A percentile compares a stretch with the other conserved stretches of the same genome.
Conservation (phyloP, 1,284 basidiomycete genomes). For the Puccinia novopanici region DNA sequence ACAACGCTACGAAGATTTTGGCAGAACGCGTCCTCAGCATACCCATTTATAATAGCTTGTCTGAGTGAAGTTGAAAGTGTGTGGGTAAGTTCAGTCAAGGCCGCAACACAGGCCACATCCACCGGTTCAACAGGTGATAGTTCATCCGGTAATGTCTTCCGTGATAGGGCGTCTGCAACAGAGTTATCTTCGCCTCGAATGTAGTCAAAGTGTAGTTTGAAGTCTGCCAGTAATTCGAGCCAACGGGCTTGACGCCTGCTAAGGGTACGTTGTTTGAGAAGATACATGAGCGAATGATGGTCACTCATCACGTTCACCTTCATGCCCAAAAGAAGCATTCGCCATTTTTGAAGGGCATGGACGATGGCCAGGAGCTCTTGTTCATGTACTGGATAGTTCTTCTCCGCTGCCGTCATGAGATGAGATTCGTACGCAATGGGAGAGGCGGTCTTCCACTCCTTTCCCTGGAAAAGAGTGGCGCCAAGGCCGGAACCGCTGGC, state of each 20-base stretch:
- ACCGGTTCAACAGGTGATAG: no score
- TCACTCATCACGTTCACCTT: no score
- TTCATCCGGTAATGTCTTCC: conserved; percentile 2
- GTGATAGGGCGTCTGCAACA: conserved; percentile 60
- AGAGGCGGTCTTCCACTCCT: no score
- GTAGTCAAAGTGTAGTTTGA: conserved; percentile 56
- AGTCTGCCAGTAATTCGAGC: conserved; percentile 60
- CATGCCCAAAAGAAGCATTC: no score
- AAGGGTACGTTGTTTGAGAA: no score
- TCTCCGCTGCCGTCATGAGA: no score
- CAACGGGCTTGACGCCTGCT: no score
- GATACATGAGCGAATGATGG: no score
- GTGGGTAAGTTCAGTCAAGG: not conserved
- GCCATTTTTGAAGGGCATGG: no score
- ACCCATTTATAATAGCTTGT: conserved; percentile 56
- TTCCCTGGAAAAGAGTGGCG: not conserved
- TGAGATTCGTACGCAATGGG: no score
- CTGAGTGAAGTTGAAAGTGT: conserved; percentile 52
- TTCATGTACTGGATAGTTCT: no score
- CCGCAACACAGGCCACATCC: conserved; percentile 2
- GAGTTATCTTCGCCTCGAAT: conserved; percentile 60
- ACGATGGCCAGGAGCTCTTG: no score
- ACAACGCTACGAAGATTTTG: conserved; percentile 52
- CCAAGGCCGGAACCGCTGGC: not conserved
- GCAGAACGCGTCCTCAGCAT: conserved; percentile 57